These are phyloP conservation scores for Penicillium coffeae DNA, from an alignment of 495 filamentous ascomycete species.

Conservation along the genomic window DNA sequence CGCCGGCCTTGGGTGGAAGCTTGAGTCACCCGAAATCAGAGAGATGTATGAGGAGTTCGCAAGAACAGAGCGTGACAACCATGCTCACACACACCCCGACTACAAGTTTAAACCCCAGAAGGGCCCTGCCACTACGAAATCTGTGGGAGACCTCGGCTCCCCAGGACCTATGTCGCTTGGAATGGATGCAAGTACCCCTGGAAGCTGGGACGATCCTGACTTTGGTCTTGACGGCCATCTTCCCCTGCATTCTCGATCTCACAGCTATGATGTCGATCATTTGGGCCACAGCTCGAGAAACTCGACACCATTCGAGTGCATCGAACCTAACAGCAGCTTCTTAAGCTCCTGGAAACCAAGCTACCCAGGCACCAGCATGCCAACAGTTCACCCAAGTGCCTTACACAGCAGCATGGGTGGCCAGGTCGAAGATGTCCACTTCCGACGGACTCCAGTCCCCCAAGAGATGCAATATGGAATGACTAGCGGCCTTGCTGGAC, in stretches of 20 bases:
- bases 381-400: conserved; percentile 45
- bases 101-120: conserved; percentile 96
- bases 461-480: conserved; percentile 29
- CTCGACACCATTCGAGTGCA: not conserved
- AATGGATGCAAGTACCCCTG: conserved; percentile 14
- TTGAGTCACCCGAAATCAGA: conserved; percentile 67
- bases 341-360: conserved; percentile 32
- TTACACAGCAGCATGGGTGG: conserved; percentile 20
- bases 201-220: conserved; percentile 33
- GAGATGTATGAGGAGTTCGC: conserved; percentile 80
- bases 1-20: conserved; percentile 79
- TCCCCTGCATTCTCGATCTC: conserved; percentile 16
- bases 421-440: conserved; percentile 28
- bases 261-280: conserved; percentile 25
- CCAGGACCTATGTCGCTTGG: conserved; percentile 7
- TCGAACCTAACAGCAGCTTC: conserved; percentile 11
- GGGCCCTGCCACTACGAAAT: conserved; percentile 42
- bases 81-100: conserved; percentile 78
- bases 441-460: conserved; percentile 22
- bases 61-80: conserved; percentile 77
- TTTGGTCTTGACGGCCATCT: conserved; percentile 19
- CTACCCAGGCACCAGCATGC: conserved; percentile 63
- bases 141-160: conserved; percentile 22
- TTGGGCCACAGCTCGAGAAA: not conserved
- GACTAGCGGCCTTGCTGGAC: conserved; percentile 38